Evolutionary conservation across 106 monocot species (phyloP).

Genomic region (Dendrobium chrysotoxum): DNA sequence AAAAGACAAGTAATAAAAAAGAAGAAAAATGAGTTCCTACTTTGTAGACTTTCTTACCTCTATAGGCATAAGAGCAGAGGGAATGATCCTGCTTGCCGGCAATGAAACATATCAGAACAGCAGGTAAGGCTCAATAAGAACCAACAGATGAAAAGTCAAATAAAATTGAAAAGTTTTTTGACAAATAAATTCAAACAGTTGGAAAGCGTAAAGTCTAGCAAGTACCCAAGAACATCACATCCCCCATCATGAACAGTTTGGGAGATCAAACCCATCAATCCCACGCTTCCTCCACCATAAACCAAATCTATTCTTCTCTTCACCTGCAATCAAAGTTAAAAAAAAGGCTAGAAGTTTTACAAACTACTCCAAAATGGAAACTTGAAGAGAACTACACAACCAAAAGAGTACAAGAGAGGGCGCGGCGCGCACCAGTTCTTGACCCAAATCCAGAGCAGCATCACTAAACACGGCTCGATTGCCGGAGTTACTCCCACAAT

Average conservation of each 20-base stretch:
- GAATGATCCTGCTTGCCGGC: slow-evolving; percentile 7
- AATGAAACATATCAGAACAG: background rate
- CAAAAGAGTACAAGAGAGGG: background rate
- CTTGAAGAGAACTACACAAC: background rate
- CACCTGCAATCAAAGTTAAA: slow-evolving; percentile 34
- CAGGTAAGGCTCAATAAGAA: background rate
- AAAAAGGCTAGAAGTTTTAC: background rate
- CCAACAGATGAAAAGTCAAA: background rate
- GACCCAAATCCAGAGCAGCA: slow-evolving; percentile 66
- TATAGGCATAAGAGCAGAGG: slow-evolving; percentile 7
- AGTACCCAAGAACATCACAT: slow-evolving; percentile 79
- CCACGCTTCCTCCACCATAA: slow-evolving; percentile 87
- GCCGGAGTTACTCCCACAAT: slow-evolving; percentile 80
- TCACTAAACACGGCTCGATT: slow-evolving; percentile 51
- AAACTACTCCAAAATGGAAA: background rate
- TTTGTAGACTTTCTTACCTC: background rate
- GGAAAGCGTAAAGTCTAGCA: background rate
- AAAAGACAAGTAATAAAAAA: background rate
- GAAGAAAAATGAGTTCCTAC: background rate
- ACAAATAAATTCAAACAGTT: slow-evolving; percentile 4
- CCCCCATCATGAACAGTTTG: slow-evolving; percentile 72
- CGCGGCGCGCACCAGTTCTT: slow-evolving; percentile 43
- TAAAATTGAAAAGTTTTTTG: background rate
- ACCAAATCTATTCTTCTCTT: slow-evolving; percentile 67
- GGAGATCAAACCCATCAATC: slow-evolving; percentile 85